Percentiles rank a stretch among this genome's conserved stretches.
phyloP scores from a whole-genome alignment of 2,329 filamentous ascomycete species.

The Arthroderma sp. region DNA sequence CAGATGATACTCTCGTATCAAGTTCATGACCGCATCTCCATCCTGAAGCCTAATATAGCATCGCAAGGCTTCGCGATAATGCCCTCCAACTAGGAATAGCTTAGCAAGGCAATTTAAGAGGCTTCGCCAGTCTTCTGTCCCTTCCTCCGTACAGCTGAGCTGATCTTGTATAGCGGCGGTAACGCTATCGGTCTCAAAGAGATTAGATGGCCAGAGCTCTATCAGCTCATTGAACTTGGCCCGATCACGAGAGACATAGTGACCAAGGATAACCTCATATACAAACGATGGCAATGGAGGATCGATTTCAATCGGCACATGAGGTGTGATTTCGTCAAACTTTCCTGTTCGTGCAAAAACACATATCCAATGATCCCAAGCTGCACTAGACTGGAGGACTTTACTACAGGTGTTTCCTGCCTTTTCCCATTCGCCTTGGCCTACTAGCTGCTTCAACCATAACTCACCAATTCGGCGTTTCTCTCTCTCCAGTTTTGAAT shows the following conservation, averaged over 20 bases:
- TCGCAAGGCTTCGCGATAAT: slow-evolving; percentile 69
- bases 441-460: slow-evolving; percentile 80
- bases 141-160: slow-evolving; percentile 61
- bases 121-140: slow-evolving; percentile 77
- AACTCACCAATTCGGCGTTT: slow-evolving; percentile 84
- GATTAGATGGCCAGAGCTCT: slow-evolving; percentile 68
- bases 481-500: slow-evolving; percentile 66
- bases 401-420: slow-evolving; percentile 73
- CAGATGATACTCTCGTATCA: slow-evolving; percentile 83
- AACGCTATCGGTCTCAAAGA: slow-evolving; percentile 69
- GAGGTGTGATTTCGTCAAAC: slow-evolving; percentile 78
- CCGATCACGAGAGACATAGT: slow-evolving; percentile 74
- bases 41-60: slow-evolving; percentile 88
- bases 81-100: slow-evolving; percentile 69
- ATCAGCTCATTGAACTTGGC: slow-evolving; percentile 64
- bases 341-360: slow-evolving; percentile 74
- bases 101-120: slow-evolving; percentile 78
- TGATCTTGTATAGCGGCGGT: slow-evolving; percentile 71
- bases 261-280: slow-evolving; percentile 78
- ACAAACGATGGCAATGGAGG: slow-evolving; percentile 69
- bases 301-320: slow-evolving; percentile 66
- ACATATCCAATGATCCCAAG: slow-evolving; percentile 96
- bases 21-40: slow-evolving; percentile 71
- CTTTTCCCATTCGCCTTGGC: slow-evolving; percentile 58
- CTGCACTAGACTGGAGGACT: slow-evolving; percentile 63